Evolutionary conservation across 75 land plant genomes (phyloP).

Genomic region (Azolla pinnata): DNA sequence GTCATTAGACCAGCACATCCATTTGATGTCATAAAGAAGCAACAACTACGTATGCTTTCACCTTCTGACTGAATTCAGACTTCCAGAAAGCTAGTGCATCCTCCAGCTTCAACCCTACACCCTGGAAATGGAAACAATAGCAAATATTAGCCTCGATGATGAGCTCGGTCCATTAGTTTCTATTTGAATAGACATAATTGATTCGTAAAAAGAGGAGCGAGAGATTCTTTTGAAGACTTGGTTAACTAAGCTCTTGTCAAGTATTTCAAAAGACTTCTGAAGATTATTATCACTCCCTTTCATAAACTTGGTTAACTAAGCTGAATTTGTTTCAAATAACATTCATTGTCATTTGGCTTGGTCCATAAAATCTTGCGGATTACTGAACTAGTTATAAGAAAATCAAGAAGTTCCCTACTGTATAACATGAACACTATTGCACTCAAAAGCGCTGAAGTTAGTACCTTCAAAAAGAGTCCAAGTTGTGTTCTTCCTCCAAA

Average conservation of each 20-base stretch:
- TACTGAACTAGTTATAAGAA: too few species aligned
- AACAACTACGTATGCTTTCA: background rate
- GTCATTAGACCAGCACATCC: background rate
- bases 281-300: too few species aligned
- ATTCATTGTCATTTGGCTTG: too few species aligned
- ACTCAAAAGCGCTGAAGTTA: too few species aligned
- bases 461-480: slow-evolving; percentile 90
- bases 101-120: slow-evolving; percentile 82
- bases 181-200: background rate
- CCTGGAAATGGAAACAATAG: slow-evolving; percentile 30
- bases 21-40: background rate
- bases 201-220: background rate
- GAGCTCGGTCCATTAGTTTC: background rate
- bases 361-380: too few species aligned
- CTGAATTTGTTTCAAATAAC: too few species aligned
- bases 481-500: slow-evolving; percentile 97
- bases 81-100: slow-evolving; percentile 94
- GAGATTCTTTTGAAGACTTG: too few species aligned
- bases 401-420: too few species aligned
- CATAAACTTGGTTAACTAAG: too few species aligned
- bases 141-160: background rate
- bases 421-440: too few species aligned
- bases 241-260: too few species aligned
- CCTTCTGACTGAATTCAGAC: slow-evolving; percentile 79
- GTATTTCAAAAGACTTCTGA: too few species aligned